Evolutionary conservation across 441 rosid species (phyloP), one percentile per base, ranked within the genome.

Genomic region (Metrosideros polymorpha): DNA sequence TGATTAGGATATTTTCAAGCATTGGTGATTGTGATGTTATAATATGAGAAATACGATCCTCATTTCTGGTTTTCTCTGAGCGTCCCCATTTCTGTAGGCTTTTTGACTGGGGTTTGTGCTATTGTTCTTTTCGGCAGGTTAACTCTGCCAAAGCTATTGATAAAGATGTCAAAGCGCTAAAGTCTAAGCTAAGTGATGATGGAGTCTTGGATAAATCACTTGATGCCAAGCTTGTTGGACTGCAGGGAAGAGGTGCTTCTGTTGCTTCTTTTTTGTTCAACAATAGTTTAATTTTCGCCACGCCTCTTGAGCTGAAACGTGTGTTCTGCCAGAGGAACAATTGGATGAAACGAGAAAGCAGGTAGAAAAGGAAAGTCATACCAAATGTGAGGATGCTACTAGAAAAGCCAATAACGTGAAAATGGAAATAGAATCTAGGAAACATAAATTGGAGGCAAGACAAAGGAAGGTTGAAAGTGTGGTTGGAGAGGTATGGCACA

Each of bases 61-160:
- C 43, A 18, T 49, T 42, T 51, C 84, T 82, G 54, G 56, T n/a
- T 30, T 82, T 82, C 35, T 18, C 29, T 82, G 84, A 82, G 55
- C 49, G 53, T 29, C 15, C 32, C 25, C 43, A 63, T 63, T 63
- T 63, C 30, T 63, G 76, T 9, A 32, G 43, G 43, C 43, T 63
- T 63, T 63, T 32, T 63, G 30, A 63, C 43, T 63, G 75, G 42
- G 75, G 43, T 63, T 63, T 19, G 43, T 0, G 13, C 17, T 4
- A 63, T 17, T 32, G 43, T 39, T 63, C 25, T 8, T 63, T 52
- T 61, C 50, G 57, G 85, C 82, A 96, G 99, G 93, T 92, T 76
- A 93, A 95, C 75, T 91, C 96, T 85, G 94, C 96, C 24, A 95
- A 97, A 93, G 87, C 96, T 54, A 91, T 92, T 63, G 99, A 96